Evolutionary conservation across 805 yeast species (phyloP).

Genomic region (Candida chilensis): DNA sequence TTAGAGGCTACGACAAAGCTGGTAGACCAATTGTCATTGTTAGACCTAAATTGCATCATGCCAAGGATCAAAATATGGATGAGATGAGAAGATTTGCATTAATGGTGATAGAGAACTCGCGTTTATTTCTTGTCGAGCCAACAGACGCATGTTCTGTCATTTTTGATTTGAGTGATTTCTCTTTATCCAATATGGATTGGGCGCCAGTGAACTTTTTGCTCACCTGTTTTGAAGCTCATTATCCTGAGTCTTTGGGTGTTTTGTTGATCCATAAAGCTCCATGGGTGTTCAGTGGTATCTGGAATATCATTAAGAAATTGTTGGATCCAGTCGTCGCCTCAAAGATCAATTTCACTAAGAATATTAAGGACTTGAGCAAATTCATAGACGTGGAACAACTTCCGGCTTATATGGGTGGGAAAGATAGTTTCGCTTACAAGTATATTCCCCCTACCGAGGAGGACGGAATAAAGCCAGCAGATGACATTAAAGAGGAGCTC

Average conservation of each 20-base stretch:
- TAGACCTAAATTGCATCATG: conserved; percentile 68
- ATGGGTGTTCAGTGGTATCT: conserved; percentile 91
- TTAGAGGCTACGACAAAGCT: conserved; percentile 64
- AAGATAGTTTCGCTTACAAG: conserved; percentile 43
- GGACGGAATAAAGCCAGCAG: conserved; percentile 31
- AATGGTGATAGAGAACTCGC: conserved; percentile 70
- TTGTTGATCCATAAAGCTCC: conserved; percentile 90
- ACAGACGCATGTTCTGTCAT: conserved; percentile 75
- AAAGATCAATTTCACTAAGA: conserved; percentile 78
- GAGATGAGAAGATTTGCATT: conserved; percentile 74
- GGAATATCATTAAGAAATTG: conserved; percentile 92
- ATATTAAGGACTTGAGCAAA: conserved; percentile 54
- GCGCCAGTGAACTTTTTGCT: conserved; percentile 84
- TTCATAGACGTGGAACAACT: conserved; percentile 51
- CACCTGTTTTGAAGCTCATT: conserved; percentile 88
- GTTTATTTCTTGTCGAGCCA: conserved; percentile 66
- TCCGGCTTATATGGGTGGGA: conserved; percentile 73
- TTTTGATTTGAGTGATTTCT: conserved; percentile 81
- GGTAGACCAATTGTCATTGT: conserved; percentile 77
- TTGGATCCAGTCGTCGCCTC: conserved; percentile 94
- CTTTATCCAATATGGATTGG: conserved; percentile 90
- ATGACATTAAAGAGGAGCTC: conserved; percentile 29
- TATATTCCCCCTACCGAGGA: conserved; percentile 64
- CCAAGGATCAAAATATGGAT: conserved; percentile 43
- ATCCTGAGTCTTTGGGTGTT: conserved; percentile 87